Conservation (phyloP, 2,329 filamentous ascomycete genomes). For the Coniochaeta hoffmannii region DNA sequence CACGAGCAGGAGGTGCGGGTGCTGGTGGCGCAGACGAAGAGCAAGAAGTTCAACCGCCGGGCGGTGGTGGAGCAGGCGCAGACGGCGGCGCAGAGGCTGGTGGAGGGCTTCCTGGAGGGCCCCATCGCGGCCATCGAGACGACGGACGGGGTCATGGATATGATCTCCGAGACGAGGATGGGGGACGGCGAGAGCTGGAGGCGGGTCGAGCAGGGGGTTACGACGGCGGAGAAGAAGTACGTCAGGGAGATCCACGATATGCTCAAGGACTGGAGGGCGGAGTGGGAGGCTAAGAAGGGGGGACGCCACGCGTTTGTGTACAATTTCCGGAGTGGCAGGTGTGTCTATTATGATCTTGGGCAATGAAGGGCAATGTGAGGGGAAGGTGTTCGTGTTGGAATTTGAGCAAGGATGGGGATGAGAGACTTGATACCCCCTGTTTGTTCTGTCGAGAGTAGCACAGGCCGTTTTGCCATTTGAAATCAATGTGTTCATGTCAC, state of each 20-base stretch:
- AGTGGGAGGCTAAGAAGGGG: constrained; percentile 44
- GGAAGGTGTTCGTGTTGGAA: background rate
- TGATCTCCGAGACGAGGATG: constrained; percentile 66
- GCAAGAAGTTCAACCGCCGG: constrained; percentile 86
- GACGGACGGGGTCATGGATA: constrained; percentile 72
- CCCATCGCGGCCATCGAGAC: constrained; percentile 86
- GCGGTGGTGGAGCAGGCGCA: constrained; percentile 78
- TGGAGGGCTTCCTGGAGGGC: constrained; percentile 65
- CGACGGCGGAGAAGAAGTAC: constrained; percentile 73
- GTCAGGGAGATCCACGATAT: constrained; percentile 75
- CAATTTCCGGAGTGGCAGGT: constrained; percentile 79
- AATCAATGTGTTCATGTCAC: too few species aligned
- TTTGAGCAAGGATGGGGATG: background rate
- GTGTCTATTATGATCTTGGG: constrained; percentile 76
- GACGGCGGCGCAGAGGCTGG: constrained; percentile 49
- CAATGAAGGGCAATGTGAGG: constrained; percentile 19
- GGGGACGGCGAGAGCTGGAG: constrained; percentile 81
- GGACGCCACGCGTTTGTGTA: constrained; percentile 78
- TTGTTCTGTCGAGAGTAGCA: too few species aligned
- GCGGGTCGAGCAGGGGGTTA: constrained; percentile 68
- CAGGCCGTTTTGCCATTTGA: background rate
- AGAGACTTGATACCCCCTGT: background rate
- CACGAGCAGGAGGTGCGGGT: constrained; percentile 73
- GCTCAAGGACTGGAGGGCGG: constrained; percentile 55
- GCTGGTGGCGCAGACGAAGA: constrained; percentile 72